Conservation (phyloP, 1,139 yeast genomes). For the Yamadazyma mexicana region DNA sequence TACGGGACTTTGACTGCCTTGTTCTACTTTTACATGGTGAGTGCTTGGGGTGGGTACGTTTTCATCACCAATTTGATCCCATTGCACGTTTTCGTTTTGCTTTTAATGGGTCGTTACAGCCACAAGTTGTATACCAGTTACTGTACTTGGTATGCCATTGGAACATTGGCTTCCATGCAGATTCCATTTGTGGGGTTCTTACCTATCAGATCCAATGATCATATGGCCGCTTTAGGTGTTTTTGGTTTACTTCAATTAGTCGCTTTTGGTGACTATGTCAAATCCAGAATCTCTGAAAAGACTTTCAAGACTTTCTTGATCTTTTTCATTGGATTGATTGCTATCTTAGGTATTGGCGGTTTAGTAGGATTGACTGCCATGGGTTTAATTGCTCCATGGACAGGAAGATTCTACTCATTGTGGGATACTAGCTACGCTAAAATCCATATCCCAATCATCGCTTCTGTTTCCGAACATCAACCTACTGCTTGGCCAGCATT, state of each 20-base stretch:
- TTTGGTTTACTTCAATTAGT: constrained; percentile 93
- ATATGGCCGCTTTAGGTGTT: constrained; percentile 97
- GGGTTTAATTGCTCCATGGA: constrained; percentile 98
- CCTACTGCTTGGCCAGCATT: constrained; percentile 99
- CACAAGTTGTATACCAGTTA: constrained; percentile 85
- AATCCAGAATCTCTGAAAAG: constrained; percentile 66
- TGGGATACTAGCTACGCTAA: constrained; percentile 99
- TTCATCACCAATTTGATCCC: constrained; percentile 98
- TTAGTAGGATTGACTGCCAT: constrained; percentile 79
- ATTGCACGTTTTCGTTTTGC: constrained; percentile 84
- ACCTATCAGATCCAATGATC: constrained; percentile 96
- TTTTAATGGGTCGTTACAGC: constrained; percentile 92
- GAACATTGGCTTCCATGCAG: constrained; percentile 97
- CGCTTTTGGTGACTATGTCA: constrained; percentile 81
- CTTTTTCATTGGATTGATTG: constrained; percentile 56
- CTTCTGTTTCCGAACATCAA: constrained; percentile 98
- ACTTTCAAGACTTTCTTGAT: constrained; percentile 75
- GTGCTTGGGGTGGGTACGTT: constrained; percentile 99
- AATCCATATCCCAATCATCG: constrained; percentile 97
- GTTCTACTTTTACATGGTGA: constrained; percentile 96
- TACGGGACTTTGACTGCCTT: constrained; percentile 84
- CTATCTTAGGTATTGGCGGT: constrained; percentile 65
- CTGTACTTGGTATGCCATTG: constrained; percentile 95
- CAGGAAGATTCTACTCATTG: constrained; percentile 96
- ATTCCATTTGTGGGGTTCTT: constrained; percentile 97